Conservation (phyloP, 371 early-diverging fungal genomes). For the Zancudomyces culisetae region DNA sequence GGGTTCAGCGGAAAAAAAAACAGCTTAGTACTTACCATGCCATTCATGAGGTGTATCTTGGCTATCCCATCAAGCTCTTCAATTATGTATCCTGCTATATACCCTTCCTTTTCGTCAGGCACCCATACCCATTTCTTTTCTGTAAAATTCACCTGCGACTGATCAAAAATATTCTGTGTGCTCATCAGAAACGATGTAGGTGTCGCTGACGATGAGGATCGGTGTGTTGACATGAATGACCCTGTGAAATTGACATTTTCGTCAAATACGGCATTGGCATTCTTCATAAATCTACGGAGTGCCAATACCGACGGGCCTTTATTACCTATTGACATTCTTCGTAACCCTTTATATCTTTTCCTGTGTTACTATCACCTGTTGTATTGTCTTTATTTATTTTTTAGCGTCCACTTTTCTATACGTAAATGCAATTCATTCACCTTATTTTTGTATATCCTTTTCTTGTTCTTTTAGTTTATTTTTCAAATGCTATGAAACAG, state of each 20-base stretch:
- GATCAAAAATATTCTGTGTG: slow-evolving; percentile 23
- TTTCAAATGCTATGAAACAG: no score
- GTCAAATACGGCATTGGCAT: background rate
- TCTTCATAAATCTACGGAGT: slow-evolving; percentile 1
- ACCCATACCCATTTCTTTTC: slow-evolving; percentile 90
- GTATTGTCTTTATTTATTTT: no score
- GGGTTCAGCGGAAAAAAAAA: no score
- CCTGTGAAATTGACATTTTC: background rate
- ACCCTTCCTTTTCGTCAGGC: slow-evolving; percentile 74
- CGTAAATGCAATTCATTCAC: no score
- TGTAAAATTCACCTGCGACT: slow-evolving; percentile 24
- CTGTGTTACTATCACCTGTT: no score
- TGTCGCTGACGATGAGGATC: background rate
- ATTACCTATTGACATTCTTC: background rate
- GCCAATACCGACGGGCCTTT: slow-evolving; percentile 1
- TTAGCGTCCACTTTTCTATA: no score
- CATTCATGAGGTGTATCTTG: slow-evolving; percentile 48
- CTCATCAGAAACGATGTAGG: background rate
- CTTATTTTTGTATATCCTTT: no score
- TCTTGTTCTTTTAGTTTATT: no score
- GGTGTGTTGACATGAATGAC: background rate
- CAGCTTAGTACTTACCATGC: slow-evolving; percentile 6
- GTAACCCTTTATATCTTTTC: no score
- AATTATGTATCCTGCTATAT: slow-evolving; percentile 63
- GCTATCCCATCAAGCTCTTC: slow-evolving; percentile 43